Evolutionary conservation across 1,139 yeast species (phyloP).

Genomic region (Pichia cactophila): DNA sequence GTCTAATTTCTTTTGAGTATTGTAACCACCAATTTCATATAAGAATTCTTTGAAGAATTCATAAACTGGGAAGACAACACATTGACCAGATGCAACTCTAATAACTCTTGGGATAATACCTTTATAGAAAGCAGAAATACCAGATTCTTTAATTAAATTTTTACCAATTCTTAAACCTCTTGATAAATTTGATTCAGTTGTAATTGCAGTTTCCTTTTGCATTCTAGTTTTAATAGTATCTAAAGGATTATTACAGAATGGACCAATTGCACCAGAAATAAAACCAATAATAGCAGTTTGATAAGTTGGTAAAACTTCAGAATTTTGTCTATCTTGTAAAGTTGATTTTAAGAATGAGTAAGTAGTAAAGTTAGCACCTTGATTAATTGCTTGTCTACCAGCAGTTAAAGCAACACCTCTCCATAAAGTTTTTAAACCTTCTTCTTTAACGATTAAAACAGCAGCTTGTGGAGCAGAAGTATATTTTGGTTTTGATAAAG

Average conservation of each 20-base stretch:
- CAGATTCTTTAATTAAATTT: constrained; percentile 83
- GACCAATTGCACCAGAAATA: constrained; percentile 94
- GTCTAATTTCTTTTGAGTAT: constrained; percentile 18
- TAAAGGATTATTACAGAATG: constrained; percentile 93
- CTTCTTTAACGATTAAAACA: constrained; percentile 77
- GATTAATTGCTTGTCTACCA: constrained; percentile 96
- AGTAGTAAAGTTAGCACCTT: constrained; percentile 96
- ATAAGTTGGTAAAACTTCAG: constrained; percentile 76
- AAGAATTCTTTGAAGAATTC: constrained; percentile 74
- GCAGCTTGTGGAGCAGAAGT: constrained; percentile 91
- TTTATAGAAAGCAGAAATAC: constrained; percentile 78
- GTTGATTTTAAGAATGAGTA: constrained; percentile 76
- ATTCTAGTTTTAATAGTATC: constrained; percentile 96
- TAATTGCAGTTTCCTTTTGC: constrained; percentile 75
- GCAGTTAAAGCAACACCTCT: constrained; percentile 95
- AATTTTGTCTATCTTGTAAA: constrained; percentile 59
- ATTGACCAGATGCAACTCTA: constrained; percentile 99
- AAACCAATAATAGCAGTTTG: constrained; percentile 90
- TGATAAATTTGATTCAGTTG: constrained; percentile 62
- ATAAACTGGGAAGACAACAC: constrained; percentile 94
- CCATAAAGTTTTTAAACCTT: constrained; percentile 82
- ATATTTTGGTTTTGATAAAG: constrained; percentile 69
- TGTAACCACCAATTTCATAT: constrained; percentile 39
- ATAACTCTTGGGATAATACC: constrained; percentile 98
- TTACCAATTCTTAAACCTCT: constrained; percentile 77